These are phyloP conservation scores for Kernera saxatilis DNA, from an alignment of 345 rosid genomes.

Conservation along the genomic window DNA sequence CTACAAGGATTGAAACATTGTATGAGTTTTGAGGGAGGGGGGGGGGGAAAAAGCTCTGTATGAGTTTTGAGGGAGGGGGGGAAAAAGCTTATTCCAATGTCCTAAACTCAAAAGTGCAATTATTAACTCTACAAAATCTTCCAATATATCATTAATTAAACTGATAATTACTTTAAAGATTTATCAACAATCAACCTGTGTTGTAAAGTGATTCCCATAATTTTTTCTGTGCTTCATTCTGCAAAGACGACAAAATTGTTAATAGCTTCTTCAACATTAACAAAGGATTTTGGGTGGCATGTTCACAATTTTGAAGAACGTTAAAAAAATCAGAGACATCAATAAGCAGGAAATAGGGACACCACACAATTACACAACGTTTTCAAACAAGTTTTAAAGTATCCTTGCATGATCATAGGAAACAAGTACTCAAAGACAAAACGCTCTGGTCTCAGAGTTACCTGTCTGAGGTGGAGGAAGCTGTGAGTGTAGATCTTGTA, in stretches of 20 bases:
- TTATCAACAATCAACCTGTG: no score
- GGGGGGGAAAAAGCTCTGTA: no score
- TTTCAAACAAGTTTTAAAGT: neutral
- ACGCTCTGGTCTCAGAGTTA: slow-evolving; percentile 16
- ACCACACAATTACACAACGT: neutral
- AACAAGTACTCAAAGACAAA: neutral
- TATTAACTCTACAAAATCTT: neutral
- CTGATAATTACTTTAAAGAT: neutral
- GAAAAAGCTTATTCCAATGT: neutral
- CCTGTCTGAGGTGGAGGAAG: slow-evolving; percentile 89
- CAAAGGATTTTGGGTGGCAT: neutral
- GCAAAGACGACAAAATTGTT: slow-evolving; percentile 28
- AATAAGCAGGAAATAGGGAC: neutral
- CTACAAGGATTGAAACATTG: slow-evolving; percentile 28
- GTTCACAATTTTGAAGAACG: neutral
- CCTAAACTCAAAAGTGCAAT: neutral
- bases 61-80: no score
- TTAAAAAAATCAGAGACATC: no score
- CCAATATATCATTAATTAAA: neutral
- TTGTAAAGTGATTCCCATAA: slow-evolving; percentile 45
- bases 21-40: neutral
- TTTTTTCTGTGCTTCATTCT: slow-evolving; percentile 64
- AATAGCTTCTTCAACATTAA: neutral
- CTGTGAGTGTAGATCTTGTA: slow-evolving; percentile 84
- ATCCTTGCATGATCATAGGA: neutral